Base-by-base conservation (phyloP, 2,329 filamentous ascomycete species). In the Sclerotinia sclerotiorum region DNA sequence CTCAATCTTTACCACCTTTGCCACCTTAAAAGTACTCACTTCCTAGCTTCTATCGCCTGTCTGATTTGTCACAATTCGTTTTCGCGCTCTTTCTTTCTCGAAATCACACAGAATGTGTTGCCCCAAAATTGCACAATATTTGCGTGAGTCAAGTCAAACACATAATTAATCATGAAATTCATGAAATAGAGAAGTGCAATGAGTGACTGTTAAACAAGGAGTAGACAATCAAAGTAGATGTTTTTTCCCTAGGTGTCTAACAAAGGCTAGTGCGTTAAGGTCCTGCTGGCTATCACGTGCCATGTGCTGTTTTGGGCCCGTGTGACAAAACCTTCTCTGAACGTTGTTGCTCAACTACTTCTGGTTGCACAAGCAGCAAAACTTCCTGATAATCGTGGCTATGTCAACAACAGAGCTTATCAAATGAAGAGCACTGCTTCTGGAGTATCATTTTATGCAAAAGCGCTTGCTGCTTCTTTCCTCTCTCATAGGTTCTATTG, bases 31-130 rank as follows among this genome's bases (percentile, higher is more conserved):
- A 17, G 32, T 56, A 8, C 6, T 1, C 5, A 56, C 19, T 8
- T 56, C 10, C 6, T 5, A 39, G 5, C 21, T 39, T 39, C 46
- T 51, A 71, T 81, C 79, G 0, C 81, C 81, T 55, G 81, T 76
- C 72, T 83, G 82, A 68, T 84, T 84, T 65, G 78, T 79, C 58
- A 83, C 71, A 44, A 83, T 73, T 49, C 72, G 74, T 3, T 80
- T 72, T 39, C 15, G 35, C 13, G 58, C 66, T 58, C 54, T 52
- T 0, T 72, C 72, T 48, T 77, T 74, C 54, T 73, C 78, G 52
- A 81, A 82, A 58, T 82, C 78, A 10, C 77, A 80, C 32, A 35
- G 13, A 27, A 42, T 57, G 24, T 60, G 17, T n/a, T 6, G 17
- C 15, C 21, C 19, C 1, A 60, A 29, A 46, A 7, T 7, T 11